Percentiles rank a stretch among this genome's conserved stretches.
Conservation (phyloP, 306 rosid genomes). For the Cucurbita moschata region DNA sequence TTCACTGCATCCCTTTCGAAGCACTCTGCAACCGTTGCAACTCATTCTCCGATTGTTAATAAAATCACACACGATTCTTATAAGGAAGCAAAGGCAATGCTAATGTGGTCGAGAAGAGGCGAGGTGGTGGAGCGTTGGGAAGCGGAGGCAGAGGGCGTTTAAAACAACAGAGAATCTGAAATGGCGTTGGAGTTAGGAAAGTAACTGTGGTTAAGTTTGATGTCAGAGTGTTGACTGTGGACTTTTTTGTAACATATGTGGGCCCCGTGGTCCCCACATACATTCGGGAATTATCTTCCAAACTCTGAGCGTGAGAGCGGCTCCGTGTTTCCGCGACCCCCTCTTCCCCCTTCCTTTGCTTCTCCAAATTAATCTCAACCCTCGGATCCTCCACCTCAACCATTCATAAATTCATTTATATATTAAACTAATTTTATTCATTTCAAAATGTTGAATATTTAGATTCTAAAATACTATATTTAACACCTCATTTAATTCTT, state of each 20-base stretch:
- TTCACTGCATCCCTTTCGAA: constrained; percentile 57
- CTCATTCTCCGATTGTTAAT: constrained; percentile 26
- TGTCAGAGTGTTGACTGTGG: constrained; percentile 9
- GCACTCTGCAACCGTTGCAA: constrained; percentile 68
- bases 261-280: constrained; percentile 2
- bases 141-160: background rate
- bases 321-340: constrained; percentile 51
- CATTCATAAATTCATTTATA: too few species aligned
- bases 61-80: background rate
- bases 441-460: too few species aligned
- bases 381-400: background rate
- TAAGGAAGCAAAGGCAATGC: background rate
- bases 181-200: background rate
- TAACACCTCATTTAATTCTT: too few species aligned
- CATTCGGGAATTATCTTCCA: constrained; percentile 26
- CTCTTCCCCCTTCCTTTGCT: background rate
- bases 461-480: too few species aligned
- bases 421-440: too few species aligned
- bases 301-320: constrained; percentile 52
- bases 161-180: background rate
- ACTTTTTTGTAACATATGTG: background rate
- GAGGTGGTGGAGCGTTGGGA: background rate
- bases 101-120: background rate
- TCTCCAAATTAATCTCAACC: background rate
- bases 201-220: constrained; percentile 21